phyloP scores from a whole-genome alignment of 1,284 basidiomycete species.

The Rhodotorula sp. region DNA sequence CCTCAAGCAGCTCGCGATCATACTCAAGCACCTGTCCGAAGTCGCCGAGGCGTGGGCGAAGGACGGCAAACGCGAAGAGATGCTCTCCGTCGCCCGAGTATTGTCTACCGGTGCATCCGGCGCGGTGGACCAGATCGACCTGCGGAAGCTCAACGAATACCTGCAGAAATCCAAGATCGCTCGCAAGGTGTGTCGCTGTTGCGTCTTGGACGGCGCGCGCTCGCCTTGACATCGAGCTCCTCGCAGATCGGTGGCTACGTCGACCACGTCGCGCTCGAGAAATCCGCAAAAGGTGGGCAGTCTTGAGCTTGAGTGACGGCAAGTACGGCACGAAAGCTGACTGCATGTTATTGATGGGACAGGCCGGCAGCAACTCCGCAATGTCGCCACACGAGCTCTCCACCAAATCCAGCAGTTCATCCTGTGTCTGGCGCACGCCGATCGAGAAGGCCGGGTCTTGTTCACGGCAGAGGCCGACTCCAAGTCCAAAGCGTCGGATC shows the following conservation, averaged over 20 bases:
- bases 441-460: constrained; percentile 65
- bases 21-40: constrained; percentile 66
- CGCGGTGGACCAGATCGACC: constrained; percentile 43
- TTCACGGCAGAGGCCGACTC: constrained; percentile 37
- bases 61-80: constrained; percentile 52
- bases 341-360: background rate
- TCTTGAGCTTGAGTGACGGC: constrained; percentile 7
- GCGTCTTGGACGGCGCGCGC: background rate
- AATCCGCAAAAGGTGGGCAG: constrained; percentile 51
- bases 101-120: constrained; percentile 66
- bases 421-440: constrained; percentile 72
- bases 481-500: background rate
- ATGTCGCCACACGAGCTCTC: constrained; percentile 54
- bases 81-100: constrained; percentile 65
- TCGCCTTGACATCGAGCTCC: constrained; percentile 41
- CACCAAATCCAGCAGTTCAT: constrained; percentile 84
- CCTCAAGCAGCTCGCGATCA: constrained; percentile 71
- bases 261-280: constrained; percentile 54
- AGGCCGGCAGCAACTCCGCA: constrained; percentile 59
- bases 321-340: background rate
- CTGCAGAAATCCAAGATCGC: constrained; percentile 80
- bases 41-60: constrained; percentile 56
- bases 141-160: constrained; percentile 72
- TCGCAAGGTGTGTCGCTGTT: constrained; percentile 48
- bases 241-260: constrained; percentile 46